Percentiles rank a stretch among this genome's conserved stretches.
Conservation (phyloP, 179 eudicot species). For the Silene noctiflora region DNA sequence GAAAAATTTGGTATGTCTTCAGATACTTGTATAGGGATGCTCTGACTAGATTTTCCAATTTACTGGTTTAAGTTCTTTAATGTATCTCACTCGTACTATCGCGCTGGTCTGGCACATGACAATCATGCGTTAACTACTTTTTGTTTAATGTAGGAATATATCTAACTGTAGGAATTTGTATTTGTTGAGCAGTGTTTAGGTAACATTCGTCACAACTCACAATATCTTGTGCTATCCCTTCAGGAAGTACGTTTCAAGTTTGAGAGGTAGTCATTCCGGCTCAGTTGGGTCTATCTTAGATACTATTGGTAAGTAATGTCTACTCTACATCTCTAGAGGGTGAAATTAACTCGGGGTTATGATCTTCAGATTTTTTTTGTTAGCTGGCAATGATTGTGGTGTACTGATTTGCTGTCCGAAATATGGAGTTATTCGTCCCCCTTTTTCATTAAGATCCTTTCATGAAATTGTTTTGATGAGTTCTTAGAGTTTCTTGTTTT, state of each 20-base stretch:
- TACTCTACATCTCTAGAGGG: background rate
- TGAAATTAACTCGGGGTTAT: background rate
- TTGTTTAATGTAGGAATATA: background rate
- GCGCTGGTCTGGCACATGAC: too few species aligned
- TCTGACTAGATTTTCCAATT: background rate
- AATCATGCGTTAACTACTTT: too few species aligned
- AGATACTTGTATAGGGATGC: background rate
- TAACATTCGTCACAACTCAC: constrained; percentile 1
- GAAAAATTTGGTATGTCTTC: background rate
- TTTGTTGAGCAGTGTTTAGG: too few species aligned
- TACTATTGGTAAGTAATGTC: constrained; percentile 45
- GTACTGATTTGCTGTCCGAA: too few species aligned
- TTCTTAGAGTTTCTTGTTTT: background rate
- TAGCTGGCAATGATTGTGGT: background rate
- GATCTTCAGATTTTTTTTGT: background rate
- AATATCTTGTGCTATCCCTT: constrained; percentile 19
- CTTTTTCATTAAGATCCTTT: too few species aligned
- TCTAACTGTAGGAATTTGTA: too few species aligned
- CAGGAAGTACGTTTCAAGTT: constrained; percentile 87
- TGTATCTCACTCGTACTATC: too few species aligned
- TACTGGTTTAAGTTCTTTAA: background rate
- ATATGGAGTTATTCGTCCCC: too few species aligned
- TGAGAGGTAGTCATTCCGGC: constrained; percentile 71
- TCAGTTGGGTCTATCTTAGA: constrained; percentile 59
- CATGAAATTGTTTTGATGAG: background rate